Conservation (phyloP, 2,329 filamentous ascomycete species). For the Neopestalotiopsis clavispora region DNA sequence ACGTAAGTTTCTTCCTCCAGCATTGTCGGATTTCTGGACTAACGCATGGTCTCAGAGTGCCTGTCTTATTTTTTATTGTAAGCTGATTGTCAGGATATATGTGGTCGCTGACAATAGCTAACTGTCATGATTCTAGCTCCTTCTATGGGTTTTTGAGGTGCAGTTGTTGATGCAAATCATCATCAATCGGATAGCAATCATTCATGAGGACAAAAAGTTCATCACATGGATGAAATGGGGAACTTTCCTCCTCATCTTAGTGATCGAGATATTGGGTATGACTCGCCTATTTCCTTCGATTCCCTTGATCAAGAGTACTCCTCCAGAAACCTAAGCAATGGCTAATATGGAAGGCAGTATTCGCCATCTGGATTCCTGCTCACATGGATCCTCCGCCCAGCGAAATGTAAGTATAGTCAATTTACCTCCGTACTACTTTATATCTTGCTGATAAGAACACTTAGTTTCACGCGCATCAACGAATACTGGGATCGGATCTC, state of each 20-base stretch:
- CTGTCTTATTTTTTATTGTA: slow-evolving; percentile 41
- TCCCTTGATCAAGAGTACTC: not conserved
- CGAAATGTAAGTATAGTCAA: slow-evolving; percentile 33
- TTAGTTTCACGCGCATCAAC: slow-evolving; percentile 47
- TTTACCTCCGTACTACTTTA: too few relatives aligned
- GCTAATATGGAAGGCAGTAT: slow-evolving; percentile 44
- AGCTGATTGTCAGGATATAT: not conserved
- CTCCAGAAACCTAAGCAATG: not conserved
- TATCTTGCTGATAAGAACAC: not conserved
- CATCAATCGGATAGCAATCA: slow-evolving; percentile 56
- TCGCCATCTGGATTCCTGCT: slow-evolving; percentile 58
- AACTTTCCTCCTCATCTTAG: slow-evolving; percentile 47
- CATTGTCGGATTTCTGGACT: slow-evolving; percentile 25
- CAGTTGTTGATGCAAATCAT: slow-evolving; percentile 60
- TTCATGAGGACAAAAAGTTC: slow-evolving; percentile 45
- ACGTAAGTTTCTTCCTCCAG: slow-evolving; percentile 27
- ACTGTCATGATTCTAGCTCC: not conserved
- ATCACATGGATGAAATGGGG: slow-evolving; percentile 51
- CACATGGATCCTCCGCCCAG: slow-evolving; percentile 44
- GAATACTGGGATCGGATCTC: slow-evolving; percentile 57
- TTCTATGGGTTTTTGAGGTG: slow-evolving; percentile 50
- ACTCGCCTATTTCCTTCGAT: not conserved
- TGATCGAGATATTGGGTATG: slow-evolving; percentile 48
- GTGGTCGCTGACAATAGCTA: not conserved
- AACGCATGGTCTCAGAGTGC: slow-evolving; percentile 32